Conservation (phyloP, 140 eudicot genomes). For the Cichorium intybus region DNA sequence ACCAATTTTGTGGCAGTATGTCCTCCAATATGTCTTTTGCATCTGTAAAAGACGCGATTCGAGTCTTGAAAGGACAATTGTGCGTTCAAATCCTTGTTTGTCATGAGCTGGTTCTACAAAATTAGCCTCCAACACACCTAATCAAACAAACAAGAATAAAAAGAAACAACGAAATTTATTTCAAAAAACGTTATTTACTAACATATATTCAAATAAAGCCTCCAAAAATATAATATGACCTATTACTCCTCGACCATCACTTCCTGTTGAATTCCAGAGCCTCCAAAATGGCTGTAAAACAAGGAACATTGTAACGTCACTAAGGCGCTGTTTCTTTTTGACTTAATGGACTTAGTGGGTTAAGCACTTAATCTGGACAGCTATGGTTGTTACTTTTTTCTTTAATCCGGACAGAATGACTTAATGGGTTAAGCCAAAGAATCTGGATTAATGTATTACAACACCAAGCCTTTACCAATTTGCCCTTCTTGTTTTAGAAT, state of each 20-base stretch:
- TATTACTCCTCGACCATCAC: conserved; percentile 99
- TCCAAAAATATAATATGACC: conserved; percentile 39
- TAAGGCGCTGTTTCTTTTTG: no score
- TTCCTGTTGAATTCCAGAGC: conserved; percentile 90
- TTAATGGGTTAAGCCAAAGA: no score
- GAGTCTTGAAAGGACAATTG: conserved; percentile 87
- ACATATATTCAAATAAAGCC: conserved; percentile 12
- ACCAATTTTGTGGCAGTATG: conserved; percentile 83
- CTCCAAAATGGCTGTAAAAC: conserved; percentile 94
- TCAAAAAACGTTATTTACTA: conserved; percentile 6
- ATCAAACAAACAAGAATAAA: conserved; percentile 4
- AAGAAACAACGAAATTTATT: conserved; percentile 7
- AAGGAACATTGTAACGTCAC: background rate
- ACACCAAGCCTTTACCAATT: no score
- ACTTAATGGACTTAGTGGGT: no score
- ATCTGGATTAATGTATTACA: no score
- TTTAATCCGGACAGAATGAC: no score
- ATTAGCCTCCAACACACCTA: conserved; percentile 94
- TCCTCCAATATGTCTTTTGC: conserved; percentile 83
- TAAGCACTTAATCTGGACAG: no score
- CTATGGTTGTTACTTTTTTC: no score
- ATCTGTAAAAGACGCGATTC: conserved; percentile 64
- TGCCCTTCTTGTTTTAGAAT: no score
- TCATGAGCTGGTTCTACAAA: conserved; percentile 99
- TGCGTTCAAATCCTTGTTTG: conserved; percentile 98